Conservation (phyloP, 768 basidiomycete genomes). For the Trametes coccinea region DNA sequence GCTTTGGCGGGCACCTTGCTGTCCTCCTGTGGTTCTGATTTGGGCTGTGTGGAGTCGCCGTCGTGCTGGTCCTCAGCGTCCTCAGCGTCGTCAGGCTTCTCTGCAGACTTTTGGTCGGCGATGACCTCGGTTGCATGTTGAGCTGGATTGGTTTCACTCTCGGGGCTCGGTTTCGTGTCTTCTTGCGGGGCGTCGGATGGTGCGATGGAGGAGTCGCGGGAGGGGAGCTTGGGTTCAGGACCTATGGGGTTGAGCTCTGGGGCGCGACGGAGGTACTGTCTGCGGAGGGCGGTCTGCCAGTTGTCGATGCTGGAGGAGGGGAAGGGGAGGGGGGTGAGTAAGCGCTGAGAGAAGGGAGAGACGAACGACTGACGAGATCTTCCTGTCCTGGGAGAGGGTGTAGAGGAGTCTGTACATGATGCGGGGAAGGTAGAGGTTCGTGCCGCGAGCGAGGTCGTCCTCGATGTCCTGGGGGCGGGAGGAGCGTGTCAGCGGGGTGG, state of each 20-base stretch:
- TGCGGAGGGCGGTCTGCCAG: slow-evolving; percentile 78
- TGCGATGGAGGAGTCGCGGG: slow-evolving; percentile 26
- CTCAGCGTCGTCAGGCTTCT: background rate
- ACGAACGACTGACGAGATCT: slow-evolving; percentile 59
- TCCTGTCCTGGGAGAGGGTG: slow-evolving; percentile 77
- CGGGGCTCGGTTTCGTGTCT: background rate
- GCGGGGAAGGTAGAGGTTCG: slow-evolving; percentile 62
- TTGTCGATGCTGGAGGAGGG: slow-evolving; percentile 55
- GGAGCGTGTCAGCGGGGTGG: slow-evolving; percentile 16
- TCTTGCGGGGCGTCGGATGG: slow-evolving; percentile 15
- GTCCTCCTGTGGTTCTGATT: slow-evolving; percentile 14
- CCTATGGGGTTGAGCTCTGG: slow-evolving; percentile 75
- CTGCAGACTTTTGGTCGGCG: background rate
- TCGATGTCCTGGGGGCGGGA: slow-evolving; percentile 64
- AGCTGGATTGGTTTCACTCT: background rate
- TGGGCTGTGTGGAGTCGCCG: slow-evolving; percentile 1
- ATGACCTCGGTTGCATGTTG: slow-evolving; percentile 21
- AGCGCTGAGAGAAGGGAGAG: slow-evolving; percentile 20
- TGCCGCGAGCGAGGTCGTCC: slow-evolving; percentile 65
- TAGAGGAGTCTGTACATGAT: slow-evolving; percentile 75
- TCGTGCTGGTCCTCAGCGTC: background rate
- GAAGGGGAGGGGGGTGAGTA: slow-evolving; percentile 19
- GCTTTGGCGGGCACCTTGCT: background rate
- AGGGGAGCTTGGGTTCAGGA: slow-evolving; percentile 44
- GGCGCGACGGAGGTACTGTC: slow-evolving; percentile 74